Percentiles rank a stretch among this genome's conserved stretches.
Conservation (phyloP, 2,329 filamentous ascomycete species). For the Talaromyces sp. region DNA sequence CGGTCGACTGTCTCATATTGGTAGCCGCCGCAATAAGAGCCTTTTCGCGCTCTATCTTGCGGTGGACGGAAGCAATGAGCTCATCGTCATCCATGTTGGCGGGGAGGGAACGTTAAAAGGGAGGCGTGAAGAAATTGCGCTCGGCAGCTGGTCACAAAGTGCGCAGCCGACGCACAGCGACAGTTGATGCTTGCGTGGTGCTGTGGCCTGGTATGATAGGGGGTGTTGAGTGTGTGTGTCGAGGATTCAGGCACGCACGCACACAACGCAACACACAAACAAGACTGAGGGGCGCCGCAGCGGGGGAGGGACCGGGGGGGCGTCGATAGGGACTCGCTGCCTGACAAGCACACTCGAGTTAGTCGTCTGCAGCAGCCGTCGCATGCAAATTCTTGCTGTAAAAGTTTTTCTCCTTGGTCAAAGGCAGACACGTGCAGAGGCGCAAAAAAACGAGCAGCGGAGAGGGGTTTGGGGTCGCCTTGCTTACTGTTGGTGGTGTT, state of each 20-base stretch:
- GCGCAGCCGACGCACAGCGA: background rate
- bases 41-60: slow-evolving; percentile 97
- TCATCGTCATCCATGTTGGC: slow-evolving; percentile 55
- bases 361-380: background rate
- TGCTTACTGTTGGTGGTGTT: background rate
- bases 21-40: slow-evolving; percentile 90
- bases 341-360: background rate
- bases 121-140: background rate
- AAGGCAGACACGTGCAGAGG: background rate
- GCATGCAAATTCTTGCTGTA: background rate
- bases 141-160: background rate
- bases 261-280: background rate
- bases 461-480: background rate
- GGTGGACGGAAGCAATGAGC: slow-evolving; percentile 72
- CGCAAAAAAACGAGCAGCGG: background rate
- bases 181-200: background rate
- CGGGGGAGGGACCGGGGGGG: background rate
- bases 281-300: background rate
- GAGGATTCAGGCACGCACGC: background rate
- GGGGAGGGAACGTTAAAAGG: background rate
- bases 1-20: slow-evolving; percentile 91
- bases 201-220: background rate
- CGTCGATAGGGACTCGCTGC: background rate
- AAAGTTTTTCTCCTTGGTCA: background rate
- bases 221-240: background rate